Evolutionary conservation across 495 filamentous ascomycete genomes (phyloP).

Genomic region (Aspergillus wentii): DNA sequence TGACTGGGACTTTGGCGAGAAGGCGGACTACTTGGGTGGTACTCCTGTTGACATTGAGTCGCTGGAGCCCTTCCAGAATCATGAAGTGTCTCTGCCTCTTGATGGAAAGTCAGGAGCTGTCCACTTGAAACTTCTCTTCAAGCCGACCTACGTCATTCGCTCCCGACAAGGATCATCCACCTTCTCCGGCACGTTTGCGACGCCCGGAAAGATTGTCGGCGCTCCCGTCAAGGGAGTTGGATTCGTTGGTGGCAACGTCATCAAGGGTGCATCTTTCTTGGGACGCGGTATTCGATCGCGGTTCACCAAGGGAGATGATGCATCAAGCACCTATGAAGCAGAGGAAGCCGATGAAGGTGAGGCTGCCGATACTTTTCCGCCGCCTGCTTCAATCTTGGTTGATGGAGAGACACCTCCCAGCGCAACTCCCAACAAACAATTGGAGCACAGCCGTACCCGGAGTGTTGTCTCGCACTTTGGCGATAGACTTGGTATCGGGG

Average conservation of each 20-base stretch:
- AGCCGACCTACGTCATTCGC: constrained; percentile 83
- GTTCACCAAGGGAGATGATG: constrained; percentile 41
- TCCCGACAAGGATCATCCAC: constrained; percentile 87
- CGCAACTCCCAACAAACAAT: constrained; percentile 31
- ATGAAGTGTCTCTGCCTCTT: constrained; percentile 68
- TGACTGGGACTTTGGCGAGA: constrained; percentile 94
- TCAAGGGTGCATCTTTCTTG: constrained; percentile 84
- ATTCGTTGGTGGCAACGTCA: constrained; percentile 73
- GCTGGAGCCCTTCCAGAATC: constrained; percentile 77
- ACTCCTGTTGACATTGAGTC: constrained; percentile 71
- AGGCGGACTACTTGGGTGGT: constrained; percentile 78
- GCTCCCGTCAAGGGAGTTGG: constrained; percentile 89
- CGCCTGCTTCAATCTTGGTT: constrained; percentile 26
- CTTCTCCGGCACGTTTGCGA: constrained; percentile 86
- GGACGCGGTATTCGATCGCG: constrained; percentile 65
- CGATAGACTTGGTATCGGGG: constrained; percentile 44
- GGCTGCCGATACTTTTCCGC: constrained; percentile 33
- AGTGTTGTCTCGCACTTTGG: constrained; percentile 56
- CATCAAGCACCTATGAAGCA: constrained; percentile 27
- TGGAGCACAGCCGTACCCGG: constrained; percentile 58
- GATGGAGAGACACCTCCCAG: constrained; percentile 27
- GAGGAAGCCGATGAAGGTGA: constrained; percentile 27
- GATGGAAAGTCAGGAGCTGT: constrained; percentile 88
- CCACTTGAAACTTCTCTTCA: constrained; percentile 85
- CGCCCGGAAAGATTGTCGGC: constrained; percentile 88